Evolutionary conservation across 495 filamentous ascomycete genomes (phyloP), one percentile per base, ranked within the genome.

Genomic region (Acidomyces sp.): DNA sequence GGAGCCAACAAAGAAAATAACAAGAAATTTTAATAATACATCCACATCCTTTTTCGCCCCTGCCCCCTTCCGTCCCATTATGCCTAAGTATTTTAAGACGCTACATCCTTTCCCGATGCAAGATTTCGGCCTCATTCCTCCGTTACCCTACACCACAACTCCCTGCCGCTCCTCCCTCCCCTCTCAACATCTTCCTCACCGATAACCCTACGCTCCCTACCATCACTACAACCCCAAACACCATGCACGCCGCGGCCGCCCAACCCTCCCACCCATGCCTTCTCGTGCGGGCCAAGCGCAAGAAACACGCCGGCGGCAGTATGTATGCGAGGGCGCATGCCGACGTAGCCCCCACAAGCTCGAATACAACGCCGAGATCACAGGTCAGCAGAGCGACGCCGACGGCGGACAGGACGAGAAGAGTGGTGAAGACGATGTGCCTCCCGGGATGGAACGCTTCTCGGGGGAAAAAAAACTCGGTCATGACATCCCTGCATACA

Each of bases 401-500:
- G 80, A 90, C 84, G 37, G 90, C 82, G 20, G 74, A 67, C 15
- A 86, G 65, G 13, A 95, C 85, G 34, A 95, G 64, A 10, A 72
- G 61, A 1, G 85, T 82, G 27, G 75, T 87, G 55, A 95, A 82
- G 34, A 90, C 73, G 35, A 96, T 55, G 55, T 97, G 90, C 35
- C 86, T 75, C 43, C 78, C 78, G 52, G 83, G 74, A 54, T 82
- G 81, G 59, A 82, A 86, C 0, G 80, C 80, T 47, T 86, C 78
- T 46, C 71, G 62, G 0, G 78, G 82, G 60, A 85, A 94, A 62
- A 77, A 97, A 63, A 93, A 97, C 34, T 82, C 87, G 24, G 81
- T 72, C 80, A 96, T 93, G 29, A 96, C 90, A 57, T 93, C 87
- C 41, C 90, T 76, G 59, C 92, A 96, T 31, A 97, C 90, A 59